Evolutionary conservation across 495 filamentous ascomycete genomes (phyloP).

Genomic region (Tuber melanosporum): DNA sequence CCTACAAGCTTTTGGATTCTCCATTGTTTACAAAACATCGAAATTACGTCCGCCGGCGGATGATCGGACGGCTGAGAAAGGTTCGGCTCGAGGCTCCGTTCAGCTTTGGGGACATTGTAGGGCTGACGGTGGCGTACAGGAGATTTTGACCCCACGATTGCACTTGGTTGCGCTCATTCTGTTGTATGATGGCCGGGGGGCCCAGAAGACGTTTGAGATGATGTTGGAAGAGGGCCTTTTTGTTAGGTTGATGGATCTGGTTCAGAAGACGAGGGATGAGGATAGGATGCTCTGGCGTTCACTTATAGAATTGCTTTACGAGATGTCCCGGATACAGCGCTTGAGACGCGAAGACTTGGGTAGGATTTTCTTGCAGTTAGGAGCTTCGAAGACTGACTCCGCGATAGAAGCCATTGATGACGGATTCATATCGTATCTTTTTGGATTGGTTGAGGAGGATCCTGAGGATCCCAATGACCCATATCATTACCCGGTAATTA

Average conservation of each 20-base stretch:
- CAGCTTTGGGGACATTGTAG: background rate
- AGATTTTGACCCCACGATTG: constrained; percentile 63
- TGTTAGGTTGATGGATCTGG: constrained; percentile 71
- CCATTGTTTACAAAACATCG: constrained; percentile 63
- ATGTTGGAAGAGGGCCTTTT: constrained; percentile 86
- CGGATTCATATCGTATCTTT: constrained; percentile 73
- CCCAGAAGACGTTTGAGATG: constrained; percentile 71
- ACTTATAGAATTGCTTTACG: constrained; percentile 83
- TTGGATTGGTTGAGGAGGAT: constrained; percentile 78
- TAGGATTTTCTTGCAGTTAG: constrained; percentile 39
- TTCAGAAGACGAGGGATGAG: constrained; percentile 56
- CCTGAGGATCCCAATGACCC: constrained; percentile 84
- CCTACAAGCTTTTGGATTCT: constrained; percentile 71
- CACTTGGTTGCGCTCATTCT: constrained; percentile 80
- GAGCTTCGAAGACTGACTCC: constrained; percentile 43
- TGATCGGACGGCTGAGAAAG: constrained; percentile 85
- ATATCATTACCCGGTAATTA: constrained; percentile 92
- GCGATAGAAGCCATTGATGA: constrained; percentile 59
- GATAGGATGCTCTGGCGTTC: constrained; percentile 70
- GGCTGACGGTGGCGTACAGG: constrained; percentile 49
- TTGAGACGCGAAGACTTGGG: constrained; percentile 70
- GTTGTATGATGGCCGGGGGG: constrained; percentile 77
- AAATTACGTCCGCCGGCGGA: constrained; percentile 86
- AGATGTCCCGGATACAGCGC: constrained; percentile 91
- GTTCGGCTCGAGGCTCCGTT: constrained; percentile 44